These are phyloP conservation scores for Teratosphaeria gauchensis DNA, from an alignment of 2,329 filamentous ascomycete genomes.

Conservation along the genomic window DNA sequence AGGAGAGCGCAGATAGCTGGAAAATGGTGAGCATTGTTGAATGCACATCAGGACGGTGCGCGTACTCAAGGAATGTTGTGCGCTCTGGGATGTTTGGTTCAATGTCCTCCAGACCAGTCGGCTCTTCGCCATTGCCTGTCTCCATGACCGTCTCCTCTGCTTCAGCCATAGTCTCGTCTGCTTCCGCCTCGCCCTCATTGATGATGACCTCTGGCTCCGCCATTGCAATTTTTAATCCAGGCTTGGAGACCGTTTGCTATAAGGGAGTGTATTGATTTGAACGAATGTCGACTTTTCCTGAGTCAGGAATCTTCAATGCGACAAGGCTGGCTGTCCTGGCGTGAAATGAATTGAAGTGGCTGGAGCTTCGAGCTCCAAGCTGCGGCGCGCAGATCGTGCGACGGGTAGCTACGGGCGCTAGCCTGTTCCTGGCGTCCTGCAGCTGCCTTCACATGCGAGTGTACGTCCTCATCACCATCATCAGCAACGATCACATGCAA, in stretches of 20 bases:
- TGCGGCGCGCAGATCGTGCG: background rate
- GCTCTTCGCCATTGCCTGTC: slow-evolving; percentile 23
- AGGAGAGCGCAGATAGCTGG: slow-evolving; percentile 39
- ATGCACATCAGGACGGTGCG: background rate
- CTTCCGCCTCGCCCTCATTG: slow-evolving; percentile 26
- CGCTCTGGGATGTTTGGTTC: slow-evolving; percentile 32
- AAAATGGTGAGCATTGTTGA: slow-evolving; percentile 1
- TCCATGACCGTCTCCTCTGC: slow-evolving; percentile 15
- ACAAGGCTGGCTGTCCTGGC: background rate
- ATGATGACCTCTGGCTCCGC: slow-evolving; percentile 24
- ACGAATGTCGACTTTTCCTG: background rate
- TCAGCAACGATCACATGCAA: too few species aligned
- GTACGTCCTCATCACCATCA: too few species aligned
- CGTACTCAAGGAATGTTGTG: slow-evolving; percentile 37
- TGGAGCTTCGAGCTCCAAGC: background rate
- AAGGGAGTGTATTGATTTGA: background rate
- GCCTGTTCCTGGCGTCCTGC: background rate
- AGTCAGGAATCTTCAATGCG: background rate
- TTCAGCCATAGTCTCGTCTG: slow-evolving; percentile 43
- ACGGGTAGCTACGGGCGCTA: background rate
- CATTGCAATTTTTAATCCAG: slow-evolving; percentile 12
- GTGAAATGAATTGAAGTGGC: background rate
- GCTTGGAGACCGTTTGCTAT: background rate
- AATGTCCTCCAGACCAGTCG: slow-evolving; percentile 32
- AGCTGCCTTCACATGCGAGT: background rate